Conservation (phyloP, 2,329 filamentous ascomycete species). For the Arthrocladium fulminans region DNA sequence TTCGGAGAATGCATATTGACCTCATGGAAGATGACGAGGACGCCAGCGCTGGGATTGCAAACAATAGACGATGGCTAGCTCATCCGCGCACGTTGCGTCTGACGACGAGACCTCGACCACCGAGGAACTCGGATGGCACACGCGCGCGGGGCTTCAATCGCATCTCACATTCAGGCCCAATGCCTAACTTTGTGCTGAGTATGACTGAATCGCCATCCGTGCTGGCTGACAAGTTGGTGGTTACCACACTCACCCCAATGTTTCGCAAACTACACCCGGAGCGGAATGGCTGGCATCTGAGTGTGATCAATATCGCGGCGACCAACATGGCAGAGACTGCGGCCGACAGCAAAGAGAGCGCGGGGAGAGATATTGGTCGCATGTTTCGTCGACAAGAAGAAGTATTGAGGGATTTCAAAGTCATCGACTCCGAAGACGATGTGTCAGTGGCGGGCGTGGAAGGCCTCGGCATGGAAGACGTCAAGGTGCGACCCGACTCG, state of each 20-base stretch:
- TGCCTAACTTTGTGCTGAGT: slow-evolving; percentile 67
- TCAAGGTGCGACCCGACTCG: neutral
- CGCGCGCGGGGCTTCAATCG: slow-evolving; percentile 56
- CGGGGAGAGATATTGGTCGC: slow-evolving; percentile 66
- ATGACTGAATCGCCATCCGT: slow-evolving; percentile 49
- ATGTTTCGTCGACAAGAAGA: slow-evolving; percentile 75
- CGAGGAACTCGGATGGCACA: slow-evolving; percentile 44
- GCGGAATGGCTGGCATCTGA: slow-evolving; percentile 65
- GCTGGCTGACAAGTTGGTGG: slow-evolving; percentile 60
- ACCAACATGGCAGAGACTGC: slow-evolving; percentile 67
- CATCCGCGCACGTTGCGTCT: slow-evolving; percentile 73
- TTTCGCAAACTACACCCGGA: slow-evolving; percentile 67
- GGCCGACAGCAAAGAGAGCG: slow-evolving; percentile 42
- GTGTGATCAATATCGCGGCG: slow-evolving; percentile 76
- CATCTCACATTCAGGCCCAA: slow-evolving; percentile 63
- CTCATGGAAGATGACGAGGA: slow-evolving; percentile 49
- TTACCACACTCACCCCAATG: slow-evolving; percentile 59
- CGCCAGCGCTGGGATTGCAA: neutral
- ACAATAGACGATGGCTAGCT: slow-evolving; percentile 56
- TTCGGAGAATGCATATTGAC: slow-evolving; percentile 71
- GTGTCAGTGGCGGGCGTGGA: neutral
- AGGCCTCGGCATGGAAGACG: neutral
- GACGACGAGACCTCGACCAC: slow-evolving; percentile 58
- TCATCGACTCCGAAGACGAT: slow-evolving; percentile 22
- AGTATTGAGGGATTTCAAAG: slow-evolving; percentile 57